Evolutionary conservation across 2,329 filamentous ascomycete species (phyloP).

Genomic region (Colletotrichum graminicola): DNA sequence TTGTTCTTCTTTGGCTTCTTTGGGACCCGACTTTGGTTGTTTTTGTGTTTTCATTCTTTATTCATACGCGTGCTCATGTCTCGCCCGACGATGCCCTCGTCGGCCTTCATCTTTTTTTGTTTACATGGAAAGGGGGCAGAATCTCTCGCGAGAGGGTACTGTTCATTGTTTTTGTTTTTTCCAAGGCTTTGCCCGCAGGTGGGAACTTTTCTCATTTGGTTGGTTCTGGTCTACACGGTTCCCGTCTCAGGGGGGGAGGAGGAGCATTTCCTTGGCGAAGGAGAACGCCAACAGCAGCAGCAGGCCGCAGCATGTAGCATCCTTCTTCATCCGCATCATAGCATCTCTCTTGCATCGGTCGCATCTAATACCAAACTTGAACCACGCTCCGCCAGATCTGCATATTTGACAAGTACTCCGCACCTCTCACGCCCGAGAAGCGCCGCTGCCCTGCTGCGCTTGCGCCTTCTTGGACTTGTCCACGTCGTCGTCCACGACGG

Average conservation of each 20-base stretch:
- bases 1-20: neutral
- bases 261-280: neutral
- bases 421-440: conserved; percentile 16
- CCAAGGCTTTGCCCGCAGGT: neutral
- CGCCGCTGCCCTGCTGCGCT: conserved; percentile 33
- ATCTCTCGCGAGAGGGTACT: conserved; percentile 32
- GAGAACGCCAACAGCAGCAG: neutral
- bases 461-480: conserved; percentile 56
- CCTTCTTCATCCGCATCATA: conserved; percentile 17
- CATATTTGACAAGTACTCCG: neutral
- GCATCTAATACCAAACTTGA: conserved; percentile 10
- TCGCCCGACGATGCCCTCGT: neutral
- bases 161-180: neutral
- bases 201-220: neutral
- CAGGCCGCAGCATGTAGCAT: conserved; percentile 1
- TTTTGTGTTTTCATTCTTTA: neutral
- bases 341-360: neutral
- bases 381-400: neutral
- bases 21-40: neutral
- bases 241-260: neutral
- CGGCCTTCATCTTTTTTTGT: neutral
- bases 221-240: neutral
- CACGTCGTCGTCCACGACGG: conserved; percentile 62
- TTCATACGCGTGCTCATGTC: neutral
- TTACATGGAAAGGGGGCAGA: conserved; percentile 15